phyloP scores from a whole-genome alignment of 2,329 filamentous ascomycete species.

The Exutisphaerella laricina region DNA sequence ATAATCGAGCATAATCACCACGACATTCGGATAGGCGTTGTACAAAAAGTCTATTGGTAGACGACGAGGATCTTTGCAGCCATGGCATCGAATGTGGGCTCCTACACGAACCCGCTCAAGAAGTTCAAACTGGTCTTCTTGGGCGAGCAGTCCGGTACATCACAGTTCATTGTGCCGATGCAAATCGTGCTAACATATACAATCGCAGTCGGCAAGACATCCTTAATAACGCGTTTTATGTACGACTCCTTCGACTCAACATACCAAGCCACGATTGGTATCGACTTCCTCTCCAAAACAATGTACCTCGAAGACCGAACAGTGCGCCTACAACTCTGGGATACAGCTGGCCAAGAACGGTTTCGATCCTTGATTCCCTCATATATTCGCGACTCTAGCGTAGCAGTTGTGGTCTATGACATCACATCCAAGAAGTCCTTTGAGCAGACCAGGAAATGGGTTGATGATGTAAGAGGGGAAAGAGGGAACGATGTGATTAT shows the following conservation, averaged over 20 bases:
- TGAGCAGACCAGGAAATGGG: slow-evolving; percentile 99
- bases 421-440: slow-evolving; percentile 85
- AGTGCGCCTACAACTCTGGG: slow-evolving; percentile 95
- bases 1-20: neutral
- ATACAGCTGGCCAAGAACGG: slow-evolving; percentile 94
- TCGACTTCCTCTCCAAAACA: slow-evolving; percentile 99
- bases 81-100: slow-evolving; percentile 72
- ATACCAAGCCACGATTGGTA: slow-evolving; percentile 98
- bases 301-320: slow-evolving; percentile 99
- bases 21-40: neutral
- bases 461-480: slow-evolving; percentile 94
- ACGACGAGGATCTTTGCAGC: slow-evolving; percentile 32
- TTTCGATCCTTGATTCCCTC: slow-evolving; percentile 96
- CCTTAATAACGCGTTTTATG: slow-evolving; percentile 98
- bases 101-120: slow-evolving; percentile 99
- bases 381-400: slow-evolving; percentile 96
- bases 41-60: neutral
- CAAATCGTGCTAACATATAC: slow-evolving; percentile 5
- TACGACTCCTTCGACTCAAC: slow-evolving; percentile 99
- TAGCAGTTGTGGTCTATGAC: slow-evolving; percentile 98
- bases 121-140: slow-evolving; percentile 99
- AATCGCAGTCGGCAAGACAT: slow-evolving; percentile 85
- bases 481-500: slow-evolving; percentile 98
- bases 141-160: slow-evolving; percentile 94
- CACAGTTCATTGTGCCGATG: neutral